Evolutionary conservation across 345 rosid genomes (phyloP).

Genomic region (Erysimum cheiranthoides): DNA sequence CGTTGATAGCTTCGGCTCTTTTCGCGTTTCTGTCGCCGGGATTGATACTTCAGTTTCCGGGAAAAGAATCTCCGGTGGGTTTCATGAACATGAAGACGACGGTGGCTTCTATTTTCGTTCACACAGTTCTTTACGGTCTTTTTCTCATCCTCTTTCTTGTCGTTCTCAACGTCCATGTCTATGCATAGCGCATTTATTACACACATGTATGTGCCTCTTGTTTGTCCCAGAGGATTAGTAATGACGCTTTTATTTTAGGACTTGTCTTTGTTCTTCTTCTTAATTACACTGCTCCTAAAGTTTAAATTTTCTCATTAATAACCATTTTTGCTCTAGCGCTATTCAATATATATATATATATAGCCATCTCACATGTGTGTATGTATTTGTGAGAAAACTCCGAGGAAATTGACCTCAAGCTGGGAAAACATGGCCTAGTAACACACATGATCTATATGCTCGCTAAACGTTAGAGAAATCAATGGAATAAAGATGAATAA

Average conservation of each 20-base stretch:
- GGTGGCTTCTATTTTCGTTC: constrained; percentile 74
- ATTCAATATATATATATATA: not conserved
- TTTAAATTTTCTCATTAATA: not conserved
- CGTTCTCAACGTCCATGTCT: constrained; percentile 75
- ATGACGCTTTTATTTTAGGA: not conserved
- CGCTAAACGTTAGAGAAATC: not conserved
- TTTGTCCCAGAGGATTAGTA: not conserved
- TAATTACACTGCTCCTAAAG: not conserved
- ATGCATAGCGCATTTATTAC: constrained; percentile 39
- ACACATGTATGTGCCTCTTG: constrained; percentile 23
- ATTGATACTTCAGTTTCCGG: constrained; percentile 73
- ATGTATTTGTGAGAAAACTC: not conserved
- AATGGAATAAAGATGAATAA: too few species aligned
- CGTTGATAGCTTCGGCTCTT: constrained; percentile 85
- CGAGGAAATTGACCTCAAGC: not conserved
- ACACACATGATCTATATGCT: not conserved
- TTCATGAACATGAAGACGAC: constrained; percentile 91
- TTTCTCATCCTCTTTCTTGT: constrained; percentile 73
- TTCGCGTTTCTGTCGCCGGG: constrained; percentile 87
- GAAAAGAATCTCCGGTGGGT: constrained; percentile 66
- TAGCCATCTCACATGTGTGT: not conserved
- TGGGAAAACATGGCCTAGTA: not conserved
- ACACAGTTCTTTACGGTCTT: constrained; percentile 70
- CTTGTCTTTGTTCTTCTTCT: not conserved
- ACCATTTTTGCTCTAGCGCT: not conserved